Conservation (phyloP, 768 basidiomycete genomes). For the Daedaleopsis sinensis region DNA sequence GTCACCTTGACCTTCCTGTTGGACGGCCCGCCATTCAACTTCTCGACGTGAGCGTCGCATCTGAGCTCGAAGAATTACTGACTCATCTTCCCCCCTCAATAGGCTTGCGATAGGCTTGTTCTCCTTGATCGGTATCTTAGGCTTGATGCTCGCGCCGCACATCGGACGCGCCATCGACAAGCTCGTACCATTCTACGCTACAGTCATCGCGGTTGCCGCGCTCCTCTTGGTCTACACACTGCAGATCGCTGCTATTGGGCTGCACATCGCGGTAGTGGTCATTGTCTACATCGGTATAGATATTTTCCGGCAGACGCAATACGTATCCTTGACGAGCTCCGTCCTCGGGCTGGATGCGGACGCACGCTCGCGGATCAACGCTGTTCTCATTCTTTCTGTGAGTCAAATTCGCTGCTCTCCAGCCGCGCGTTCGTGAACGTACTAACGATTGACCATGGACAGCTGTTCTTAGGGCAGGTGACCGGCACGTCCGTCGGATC, state of each 20-base stretch:
- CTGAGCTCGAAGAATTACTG: constrained; percentile 4
- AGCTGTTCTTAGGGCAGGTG: constrained; percentile 77
- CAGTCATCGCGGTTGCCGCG: constrained; percentile 53
- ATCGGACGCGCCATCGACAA: constrained; percentile 69
- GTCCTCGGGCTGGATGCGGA: constrained; percentile 37
- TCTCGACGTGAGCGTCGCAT: constrained; percentile 55
- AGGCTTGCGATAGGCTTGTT: constrained; percentile 51
- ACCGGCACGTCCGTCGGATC: constrained; percentile 81
- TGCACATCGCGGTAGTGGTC: constrained; percentile 70
- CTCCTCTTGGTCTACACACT: constrained; percentile 58
- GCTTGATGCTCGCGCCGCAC: constrained; percentile 68
- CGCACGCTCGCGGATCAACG: constrained; percentile 64
- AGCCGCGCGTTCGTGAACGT: too few relatives aligned
- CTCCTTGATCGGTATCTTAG: constrained; percentile 55
- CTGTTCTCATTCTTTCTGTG: constrained; percentile 71
- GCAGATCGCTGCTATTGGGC: constrained; percentile 69
- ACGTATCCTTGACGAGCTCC: constrained; percentile 64
- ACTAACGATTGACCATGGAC: neutral
- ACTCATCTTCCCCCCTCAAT: constrained; percentile 15
- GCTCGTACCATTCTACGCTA: constrained; percentile 77
- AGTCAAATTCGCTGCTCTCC: constrained; percentile 18
- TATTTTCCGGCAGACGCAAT: constrained; percentile 70
- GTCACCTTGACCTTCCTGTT: constrained; percentile 78
- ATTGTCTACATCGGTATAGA: constrained; percentile 74
- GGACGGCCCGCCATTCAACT: constrained; percentile 73